These are phyloP conservation scores for Vachellia collinsii DNA, from an alignment of 306 rosid genomes.

Conservation along the genomic window DNA sequence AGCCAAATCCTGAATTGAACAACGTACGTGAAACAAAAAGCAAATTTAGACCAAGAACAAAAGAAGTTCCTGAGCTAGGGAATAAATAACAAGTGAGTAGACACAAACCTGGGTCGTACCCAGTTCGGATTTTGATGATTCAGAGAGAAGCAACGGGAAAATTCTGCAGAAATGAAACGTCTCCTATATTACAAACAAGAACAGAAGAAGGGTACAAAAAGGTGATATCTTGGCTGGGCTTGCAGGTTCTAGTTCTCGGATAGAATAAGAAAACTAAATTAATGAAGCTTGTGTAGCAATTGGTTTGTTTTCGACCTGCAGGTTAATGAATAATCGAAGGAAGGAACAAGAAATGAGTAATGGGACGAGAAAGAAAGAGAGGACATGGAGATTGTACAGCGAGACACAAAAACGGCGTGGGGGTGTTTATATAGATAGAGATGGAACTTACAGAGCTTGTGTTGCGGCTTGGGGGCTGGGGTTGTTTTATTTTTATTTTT, in stretches of 20 bases:
- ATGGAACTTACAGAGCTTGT: neutral
- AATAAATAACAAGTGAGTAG: neutral
- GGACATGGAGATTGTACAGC: conserved; percentile 25
- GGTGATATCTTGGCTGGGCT: conserved; percentile 15
- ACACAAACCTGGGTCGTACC: conserved; percentile 10
- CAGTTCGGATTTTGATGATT: neutral
- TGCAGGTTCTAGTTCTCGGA: neutral
- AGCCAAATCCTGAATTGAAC: conserved; percentile 15
- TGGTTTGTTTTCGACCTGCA: neutral
- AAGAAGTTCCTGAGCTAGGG: neutral
- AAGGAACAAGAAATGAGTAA: conserved; percentile 2
- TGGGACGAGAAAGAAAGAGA: neutral
- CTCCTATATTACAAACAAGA: conserved; percentile 31
- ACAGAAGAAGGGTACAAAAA: neutral
- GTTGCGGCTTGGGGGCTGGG: neutral
- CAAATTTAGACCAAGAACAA: conserved; percentile 13
- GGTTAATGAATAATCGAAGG: neutral
- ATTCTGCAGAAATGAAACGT: conserved; percentile 2
- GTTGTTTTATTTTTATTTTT: too few species aligned
- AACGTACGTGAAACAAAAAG: conserved; percentile 12
- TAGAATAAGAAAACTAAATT: neutral
- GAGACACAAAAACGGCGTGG: conserved; percentile 36
- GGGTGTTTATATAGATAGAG: conserved; percentile 2
- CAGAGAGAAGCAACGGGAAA: conserved; percentile 13
- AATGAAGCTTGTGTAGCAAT: conserved; percentile 20